phyloP scores from a whole-genome alignment of 805 yeast species.

The Kodamaea leandrae region DNA sequence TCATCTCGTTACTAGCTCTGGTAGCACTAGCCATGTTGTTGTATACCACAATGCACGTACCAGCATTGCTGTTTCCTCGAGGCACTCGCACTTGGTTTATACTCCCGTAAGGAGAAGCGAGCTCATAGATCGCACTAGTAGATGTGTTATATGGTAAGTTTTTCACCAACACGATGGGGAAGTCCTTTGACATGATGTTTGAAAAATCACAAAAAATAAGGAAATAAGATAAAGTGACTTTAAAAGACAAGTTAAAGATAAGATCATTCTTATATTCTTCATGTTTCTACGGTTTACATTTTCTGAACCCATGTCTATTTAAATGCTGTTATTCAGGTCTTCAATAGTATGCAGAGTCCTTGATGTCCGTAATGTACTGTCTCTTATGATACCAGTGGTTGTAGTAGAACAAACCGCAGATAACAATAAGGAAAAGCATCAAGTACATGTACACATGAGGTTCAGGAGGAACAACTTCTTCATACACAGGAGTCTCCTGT shows the following conservation, averaged over 20 bases:
- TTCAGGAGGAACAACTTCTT: slow-evolving; percentile 10
- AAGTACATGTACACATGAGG: slow-evolving; percentile 13
- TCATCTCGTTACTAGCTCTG: slow-evolving; percentile 52
- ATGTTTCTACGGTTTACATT: too few species aligned
- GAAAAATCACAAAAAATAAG: background rate
- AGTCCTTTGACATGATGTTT: slow-evolving; percentile 21
- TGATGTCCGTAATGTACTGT: slow-evolving; percentile 25
- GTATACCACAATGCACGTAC: slow-evolving; percentile 57
- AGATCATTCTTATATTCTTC: too few species aligned
- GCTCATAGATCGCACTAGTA: slow-evolving; percentile 45
- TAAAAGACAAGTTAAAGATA: too few species aligned
- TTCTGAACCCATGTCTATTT: too few species aligned
- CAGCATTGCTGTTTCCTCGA: slow-evolving; percentile 18
- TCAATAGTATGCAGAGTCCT: slow-evolving; percentile 21
- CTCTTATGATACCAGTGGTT: slow-evolving; percentile 20
- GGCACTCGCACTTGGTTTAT: slow-evolving; percentile 51
- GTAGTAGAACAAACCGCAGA: slow-evolving; percentile 11
- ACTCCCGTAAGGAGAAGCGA: slow-evolving; percentile 55
- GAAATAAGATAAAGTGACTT: background rate
- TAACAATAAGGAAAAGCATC: slow-evolving; percentile 12
- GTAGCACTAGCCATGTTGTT: slow-evolving; percentile 47
- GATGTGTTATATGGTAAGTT: slow-evolving; percentile 55
- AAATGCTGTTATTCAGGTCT: background rate
- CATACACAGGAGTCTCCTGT: slow-evolving; percentile 1
- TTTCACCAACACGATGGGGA: slow-evolving; percentile 51